These are phyloP conservation scores for Suhomyces emberorum DNA, from an alignment of 805 yeast species.

Conservation along the genomic window DNA sequence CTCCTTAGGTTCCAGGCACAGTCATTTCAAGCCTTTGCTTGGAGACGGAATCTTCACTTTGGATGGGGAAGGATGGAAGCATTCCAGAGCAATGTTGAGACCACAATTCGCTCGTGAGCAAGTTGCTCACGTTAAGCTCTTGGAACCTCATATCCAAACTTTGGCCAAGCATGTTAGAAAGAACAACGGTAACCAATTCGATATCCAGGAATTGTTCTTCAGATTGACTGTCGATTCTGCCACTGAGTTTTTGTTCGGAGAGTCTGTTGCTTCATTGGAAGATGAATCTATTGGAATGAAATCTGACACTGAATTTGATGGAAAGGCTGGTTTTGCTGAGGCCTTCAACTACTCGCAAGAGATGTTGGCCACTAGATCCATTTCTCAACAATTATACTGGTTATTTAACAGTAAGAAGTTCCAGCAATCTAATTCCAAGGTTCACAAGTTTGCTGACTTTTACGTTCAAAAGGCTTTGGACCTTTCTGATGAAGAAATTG, in stretches of 20 bases:
- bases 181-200: constrained; percentile 27
- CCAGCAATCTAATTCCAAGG: constrained; percentile 13
- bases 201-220: constrained; percentile 28
- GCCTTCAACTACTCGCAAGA: constrained; percentile 18
- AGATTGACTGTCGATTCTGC: constrained; percentile 15
- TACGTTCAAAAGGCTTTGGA: constrained; percentile 17
- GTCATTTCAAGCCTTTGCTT: constrained; percentile 33
- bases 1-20: constrained; percentile 32
- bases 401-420: constrained; percentile 14
- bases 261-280: constrained; percentile 4
- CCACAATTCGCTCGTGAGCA: constrained; percentile 45
- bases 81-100: constrained; percentile 41
- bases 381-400: constrained; percentile 14
- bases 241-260: constrained; percentile 17
- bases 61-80: constrained; percentile 43
- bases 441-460: constrained; percentile 11
- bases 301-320: constrained; percentile 7
- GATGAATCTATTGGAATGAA: constrained; percentile 16
- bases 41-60: constrained; percentile 45
- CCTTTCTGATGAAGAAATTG: constrained; percentile 13
- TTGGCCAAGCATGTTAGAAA: constrained; percentile 28
- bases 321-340: constrained; percentile 15
- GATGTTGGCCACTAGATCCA: constrained; percentile 15
- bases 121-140: constrained; percentile 35
- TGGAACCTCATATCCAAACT: constrained; percentile 40